Conservation (phyloP, 176 grass and related monocot species). For the Bonia amplexicaulis region DNA sequence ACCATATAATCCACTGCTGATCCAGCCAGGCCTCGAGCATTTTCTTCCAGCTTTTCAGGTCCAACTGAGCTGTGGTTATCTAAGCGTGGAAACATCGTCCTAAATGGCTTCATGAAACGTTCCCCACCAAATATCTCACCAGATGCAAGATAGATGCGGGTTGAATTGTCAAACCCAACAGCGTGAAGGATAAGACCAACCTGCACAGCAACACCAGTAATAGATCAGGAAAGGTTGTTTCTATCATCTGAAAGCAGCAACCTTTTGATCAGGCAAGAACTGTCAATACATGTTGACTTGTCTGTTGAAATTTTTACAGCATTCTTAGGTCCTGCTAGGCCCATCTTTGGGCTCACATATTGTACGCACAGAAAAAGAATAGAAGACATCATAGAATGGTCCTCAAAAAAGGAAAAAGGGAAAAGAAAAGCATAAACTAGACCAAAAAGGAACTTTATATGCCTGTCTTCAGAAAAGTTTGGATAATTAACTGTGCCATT, state of each 20-base stretch:
- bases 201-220: conserved; percentile 37
- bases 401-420: neutral
- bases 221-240: neutral
- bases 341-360: neutral
- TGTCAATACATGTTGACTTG: neutral
- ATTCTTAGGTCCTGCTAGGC: neutral
- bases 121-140: conserved; percentile 84
- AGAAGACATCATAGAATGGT: neutral
- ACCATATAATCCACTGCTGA: conserved; percentile 98
- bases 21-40: conserved; percentile 64
- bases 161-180: conserved; percentile 72
- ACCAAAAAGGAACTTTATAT: too few relatives aligned
- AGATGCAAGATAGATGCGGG: conserved; percentile 86
- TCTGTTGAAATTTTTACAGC: too few relatives aligned
- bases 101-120: conserved; percentile 84
- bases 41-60: conserved; percentile 78
- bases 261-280: neutral
- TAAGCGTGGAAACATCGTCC: conserved; percentile 62
- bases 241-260: neutral
- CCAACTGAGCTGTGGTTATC: conserved; percentile 70
- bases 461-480: too few relatives aligned
- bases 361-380: neutral
- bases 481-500: too few relatives aligned
- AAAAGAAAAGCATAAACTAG: neutral
- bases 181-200: conserved; percentile 72